Percentiles rank a stretch among this genome's conserved stretches.
phyloP scores from a whole-genome alignment of 1,284 basidiomycete species.

The Ustilago bromivora region DNA sequence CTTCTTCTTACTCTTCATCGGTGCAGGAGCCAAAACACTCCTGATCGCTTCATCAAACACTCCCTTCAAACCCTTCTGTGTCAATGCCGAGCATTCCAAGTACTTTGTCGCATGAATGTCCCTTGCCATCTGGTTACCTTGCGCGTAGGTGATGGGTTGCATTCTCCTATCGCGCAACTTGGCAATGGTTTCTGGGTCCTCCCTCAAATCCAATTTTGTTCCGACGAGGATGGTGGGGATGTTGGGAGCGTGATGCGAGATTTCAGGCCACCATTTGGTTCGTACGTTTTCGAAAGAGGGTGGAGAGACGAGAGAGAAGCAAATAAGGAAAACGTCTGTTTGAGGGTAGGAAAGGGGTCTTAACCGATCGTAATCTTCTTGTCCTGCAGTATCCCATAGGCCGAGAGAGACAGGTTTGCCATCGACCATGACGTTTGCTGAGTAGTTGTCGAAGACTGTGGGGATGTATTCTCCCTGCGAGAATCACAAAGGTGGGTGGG shows the following conservation, averaged over 20 bases:
- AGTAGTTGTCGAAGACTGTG: constrained; percentile 92
- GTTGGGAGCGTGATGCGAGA: constrained; percentile 90
- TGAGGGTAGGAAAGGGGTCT: constrained; percentile 98
- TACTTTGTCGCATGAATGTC: constrained; percentile 93
- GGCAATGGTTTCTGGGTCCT: constrained; percentile 89
- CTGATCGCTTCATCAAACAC: constrained; percentile 69
- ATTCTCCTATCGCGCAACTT: constrained; percentile 94
- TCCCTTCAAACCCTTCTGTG: constrained; percentile 81
- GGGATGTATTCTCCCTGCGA: constrained; percentile 66
- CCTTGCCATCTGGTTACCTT: constrained; percentile 89
- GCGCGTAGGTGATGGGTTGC: constrained; percentile 89
- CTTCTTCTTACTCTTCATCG: constrained; percentile 66
- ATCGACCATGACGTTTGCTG: constrained; percentile 92
- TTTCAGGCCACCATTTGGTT: constrained; percentile 78
- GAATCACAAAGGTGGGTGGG: neutral
- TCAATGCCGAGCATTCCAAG: constrained; percentile 95
- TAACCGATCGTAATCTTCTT: constrained; percentile 84
- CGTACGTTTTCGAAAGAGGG: constrained; percentile 98
- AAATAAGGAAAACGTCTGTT: constrained; percentile 99
- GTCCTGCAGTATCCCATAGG: constrained; percentile 76
- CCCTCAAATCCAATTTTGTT: constrained; percentile 96
- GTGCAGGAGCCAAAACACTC: constrained; percentile 64
- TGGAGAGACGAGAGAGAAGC: constrained; percentile 96
- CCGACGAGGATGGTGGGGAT: constrained; percentile 91
- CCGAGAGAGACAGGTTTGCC: constrained; percentile 98